phyloP scores from a whole-genome alignment of 257 asterid species.

The Solanum pinnatisectum region DNA sequence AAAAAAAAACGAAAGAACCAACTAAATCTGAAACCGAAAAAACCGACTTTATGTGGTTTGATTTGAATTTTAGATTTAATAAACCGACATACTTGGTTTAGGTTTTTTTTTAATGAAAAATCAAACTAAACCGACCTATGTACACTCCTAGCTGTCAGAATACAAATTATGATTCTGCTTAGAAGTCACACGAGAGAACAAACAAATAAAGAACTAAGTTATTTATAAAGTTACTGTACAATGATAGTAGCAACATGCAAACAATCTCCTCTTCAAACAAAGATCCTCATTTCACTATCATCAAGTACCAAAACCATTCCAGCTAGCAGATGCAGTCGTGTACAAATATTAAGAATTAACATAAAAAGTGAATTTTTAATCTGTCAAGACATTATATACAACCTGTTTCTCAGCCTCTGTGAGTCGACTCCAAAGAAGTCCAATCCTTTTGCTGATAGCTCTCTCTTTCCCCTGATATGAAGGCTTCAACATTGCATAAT shows the following conservation, averaged over 20 bases:
- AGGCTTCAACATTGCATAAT: constrained; percentile 63
- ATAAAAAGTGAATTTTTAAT: neutral
- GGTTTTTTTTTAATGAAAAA: too few species aligned
- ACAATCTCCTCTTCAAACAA: neutral
- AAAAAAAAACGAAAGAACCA: too few species aligned
- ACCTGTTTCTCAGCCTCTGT: constrained; percentile 85
- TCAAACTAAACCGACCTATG: too few species aligned
- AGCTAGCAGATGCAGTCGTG: neutral
- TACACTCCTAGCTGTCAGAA: too few species aligned
- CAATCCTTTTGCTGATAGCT: constrained; percentile 74
- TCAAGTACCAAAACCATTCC: neutral
- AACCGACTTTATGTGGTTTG: too few species aligned
- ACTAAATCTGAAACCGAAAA: too few species aligned
- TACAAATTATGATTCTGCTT: neutral
- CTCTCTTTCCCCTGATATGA: constrained; percentile 79
- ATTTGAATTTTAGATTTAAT: too few species aligned
- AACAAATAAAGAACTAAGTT: neutral
- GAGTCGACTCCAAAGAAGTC: constrained; percentile 66
- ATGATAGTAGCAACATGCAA: neutral
- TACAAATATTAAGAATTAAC: neutral
- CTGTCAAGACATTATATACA: neutral
- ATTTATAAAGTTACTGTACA: neutral
- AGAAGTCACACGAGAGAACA: neutral
- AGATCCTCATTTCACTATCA: neutral
- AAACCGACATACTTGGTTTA: too few species aligned